Evolutionary conservation across 352 stramenopile species (phyloP).

Genomic region (Phytophthora megakarya): DNA sequence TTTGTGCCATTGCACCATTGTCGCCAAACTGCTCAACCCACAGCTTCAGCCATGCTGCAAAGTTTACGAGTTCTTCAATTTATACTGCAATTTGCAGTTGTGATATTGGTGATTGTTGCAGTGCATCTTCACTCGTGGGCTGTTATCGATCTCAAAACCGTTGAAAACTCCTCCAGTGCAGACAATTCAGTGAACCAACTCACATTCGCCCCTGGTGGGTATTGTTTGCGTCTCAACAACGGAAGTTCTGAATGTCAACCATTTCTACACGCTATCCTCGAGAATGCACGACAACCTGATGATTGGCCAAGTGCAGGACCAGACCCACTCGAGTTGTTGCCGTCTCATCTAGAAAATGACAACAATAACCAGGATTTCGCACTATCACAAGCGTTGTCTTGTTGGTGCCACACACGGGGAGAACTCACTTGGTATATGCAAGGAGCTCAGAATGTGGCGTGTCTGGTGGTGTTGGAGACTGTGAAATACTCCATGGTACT

Average conservation of each 20-base stretch:
- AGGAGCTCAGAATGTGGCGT: constrained; percentile 56
- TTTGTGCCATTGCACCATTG: constrained; percentile 5
- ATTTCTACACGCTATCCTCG: constrained; percentile 46
- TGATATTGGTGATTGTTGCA: constrained; percentile 35
- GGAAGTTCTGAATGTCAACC: constrained; percentile 46
- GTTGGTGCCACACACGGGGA: constrained; percentile 47
- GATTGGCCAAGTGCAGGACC: constrained; percentile 18
- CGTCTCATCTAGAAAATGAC: constrained; percentile 4
- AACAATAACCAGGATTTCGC: constrained; percentile 25
- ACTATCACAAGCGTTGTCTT: constrained; percentile 38
- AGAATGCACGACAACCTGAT: constrained; percentile 13
- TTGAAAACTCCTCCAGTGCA: background rate
- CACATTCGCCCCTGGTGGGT: constrained; percentile 48
- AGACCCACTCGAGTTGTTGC: constrained; percentile 7
- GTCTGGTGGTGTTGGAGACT: constrained; percentile 64
- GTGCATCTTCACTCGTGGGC: constrained; percentile 41
- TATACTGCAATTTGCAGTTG: constrained; percentile 31
- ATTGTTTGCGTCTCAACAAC: constrained; percentile 47
- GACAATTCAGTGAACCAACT: constrained; percentile 23
- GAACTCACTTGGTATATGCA: constrained; percentile 53
- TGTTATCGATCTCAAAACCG: constrained; percentile 33
- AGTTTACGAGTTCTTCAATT: constrained; percentile 28
- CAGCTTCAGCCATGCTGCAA: constrained; percentile 15
- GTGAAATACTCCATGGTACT: constrained; percentile 52
- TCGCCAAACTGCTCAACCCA: background rate